A percentile compares a stretch with the other conserved stretches of the same genome.
Evolutionary conservation across 352 stramenopile species (phyloP).

Genomic region (Synura sp.): DNA sequence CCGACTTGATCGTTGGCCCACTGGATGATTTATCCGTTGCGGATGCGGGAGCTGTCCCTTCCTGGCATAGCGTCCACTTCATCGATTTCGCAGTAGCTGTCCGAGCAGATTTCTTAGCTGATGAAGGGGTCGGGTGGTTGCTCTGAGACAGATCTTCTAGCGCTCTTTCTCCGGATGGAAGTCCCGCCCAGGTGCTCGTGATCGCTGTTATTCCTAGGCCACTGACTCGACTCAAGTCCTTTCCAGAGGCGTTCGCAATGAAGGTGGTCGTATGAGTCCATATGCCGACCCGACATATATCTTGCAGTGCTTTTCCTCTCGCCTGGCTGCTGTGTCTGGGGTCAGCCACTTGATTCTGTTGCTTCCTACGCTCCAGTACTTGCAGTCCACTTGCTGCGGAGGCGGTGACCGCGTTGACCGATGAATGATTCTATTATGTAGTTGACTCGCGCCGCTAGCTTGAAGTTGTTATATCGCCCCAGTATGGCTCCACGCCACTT

Average conservation of each 20-base stretch:
- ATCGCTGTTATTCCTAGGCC: background rate
- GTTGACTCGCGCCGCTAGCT: background rate
- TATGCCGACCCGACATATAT: background rate
- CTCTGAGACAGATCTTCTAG: background rate
- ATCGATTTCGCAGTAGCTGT: background rate
- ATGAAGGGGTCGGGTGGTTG: background rate
- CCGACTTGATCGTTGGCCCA: background rate
- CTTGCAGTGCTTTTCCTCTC: slow-evolving; percentile 26
- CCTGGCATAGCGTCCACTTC: too few relatives aligned
- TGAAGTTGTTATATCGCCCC: slow-evolving; percentile 13
- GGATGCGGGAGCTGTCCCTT: background rate
- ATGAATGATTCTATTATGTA: slow-evolving; percentile 1
- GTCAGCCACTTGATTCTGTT: background rate
- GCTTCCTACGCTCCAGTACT: too few relatives aligned
- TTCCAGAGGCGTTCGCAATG: background rate
- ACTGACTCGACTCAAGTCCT: background rate
- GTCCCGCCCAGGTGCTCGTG: background rate
- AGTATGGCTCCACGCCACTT: background rate
- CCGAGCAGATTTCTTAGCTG: slow-evolving; percentile 27
- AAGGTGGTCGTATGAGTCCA: slow-evolving; percentile 25
- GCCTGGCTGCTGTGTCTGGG: too few relatives aligned
- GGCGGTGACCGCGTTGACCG: slow-evolving; percentile 4
- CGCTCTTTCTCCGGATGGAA: background rate
- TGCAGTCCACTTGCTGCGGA: background rate
- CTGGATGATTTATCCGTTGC: background rate